These are phyloP conservation scores for Mycocentrospora acerina DNA, from an alignment of 2,329 filamentous ascomycete species.

Conservation along the genomic window DNA sequence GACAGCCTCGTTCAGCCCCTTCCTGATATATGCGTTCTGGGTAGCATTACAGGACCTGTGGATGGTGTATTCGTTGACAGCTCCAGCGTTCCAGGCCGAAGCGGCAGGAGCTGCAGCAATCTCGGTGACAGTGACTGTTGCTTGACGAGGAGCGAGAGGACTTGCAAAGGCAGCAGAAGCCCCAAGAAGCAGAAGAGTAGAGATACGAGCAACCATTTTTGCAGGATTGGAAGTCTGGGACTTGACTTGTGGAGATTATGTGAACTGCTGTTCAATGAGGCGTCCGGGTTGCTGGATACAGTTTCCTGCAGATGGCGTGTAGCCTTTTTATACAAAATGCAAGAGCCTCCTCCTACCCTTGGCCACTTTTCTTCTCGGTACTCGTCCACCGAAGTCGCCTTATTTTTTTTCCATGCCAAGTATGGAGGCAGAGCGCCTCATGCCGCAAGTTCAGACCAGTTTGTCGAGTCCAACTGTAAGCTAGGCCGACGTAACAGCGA, in stretches of 20 bases:
- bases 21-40: slow-evolving; percentile 57
- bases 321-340: slow-evolving; percentile 24
- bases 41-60: slow-evolving; percentile 68
- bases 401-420: slow-evolving; percentile 12
- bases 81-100: slow-evolving; percentile 41
- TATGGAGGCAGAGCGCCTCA: slow-evolving; percentile 15
- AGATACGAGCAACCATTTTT: slow-evolving; percentile 27
- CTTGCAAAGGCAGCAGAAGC: slow-evolving; percentile 30
- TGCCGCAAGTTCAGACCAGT: slow-evolving; percentile 8
- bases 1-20: slow-evolving; percentile 61
- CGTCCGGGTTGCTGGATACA: slow-evolving; percentile 25
- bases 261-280: slow-evolving; percentile 18
- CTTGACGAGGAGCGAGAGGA: slow-evolving; percentile 23
- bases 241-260: slow-evolving; percentile 7
- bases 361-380: slow-evolving; percentile 12
- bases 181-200: slow-evolving; percentile 27
- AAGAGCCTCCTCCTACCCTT: background rate
- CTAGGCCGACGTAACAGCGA: slow-evolving; percentile 8
- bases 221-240: slow-evolving; percentile 4
- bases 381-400: slow-evolving; percentile 17
- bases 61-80: slow-evolving; percentile 51
- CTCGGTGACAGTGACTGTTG: slow-evolving; percentile 24
- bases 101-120: slow-evolving; percentile 19
- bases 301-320: slow-evolving; percentile 9
- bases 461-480: slow-evolving; percentile 9